A percentile compares a stretch with the other conserved stretches of the same genome.
Conservation (phyloP, 371 early-diverging fungal genomes). For the Phascolomyces articulosus region DNA sequence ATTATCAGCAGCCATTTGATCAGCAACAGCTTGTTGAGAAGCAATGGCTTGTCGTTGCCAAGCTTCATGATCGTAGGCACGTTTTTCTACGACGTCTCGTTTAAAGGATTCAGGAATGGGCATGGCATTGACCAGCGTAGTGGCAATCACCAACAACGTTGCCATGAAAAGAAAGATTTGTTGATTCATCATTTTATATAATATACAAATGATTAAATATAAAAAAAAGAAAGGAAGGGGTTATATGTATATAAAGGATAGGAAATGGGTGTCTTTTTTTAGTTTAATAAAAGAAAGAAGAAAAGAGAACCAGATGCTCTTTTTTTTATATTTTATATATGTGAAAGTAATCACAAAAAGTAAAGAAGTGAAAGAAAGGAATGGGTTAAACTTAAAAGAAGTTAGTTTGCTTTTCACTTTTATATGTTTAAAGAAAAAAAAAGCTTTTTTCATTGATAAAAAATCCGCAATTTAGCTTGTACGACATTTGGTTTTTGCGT, state of each 20-base stretch:
- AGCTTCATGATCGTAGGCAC: conserved; percentile 2
- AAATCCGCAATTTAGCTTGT: conserved; percentile 18
- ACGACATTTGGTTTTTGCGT: conserved; percentile 11
- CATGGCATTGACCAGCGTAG: conserved; percentile 19
- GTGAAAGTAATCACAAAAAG: conserved; percentile 7
- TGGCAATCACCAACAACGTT: conserved; percentile 9
- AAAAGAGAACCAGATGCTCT: conserved; percentile 5
- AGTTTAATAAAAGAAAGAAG: no score
- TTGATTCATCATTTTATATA: conserved; percentile 5
- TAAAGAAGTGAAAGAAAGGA: conserved; percentile 2
- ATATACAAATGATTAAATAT: no score
- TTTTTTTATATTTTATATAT: not conserved
- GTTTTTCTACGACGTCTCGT: conserved; percentile 1
- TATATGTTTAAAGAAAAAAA: no score
- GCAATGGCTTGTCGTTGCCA: not conserved
- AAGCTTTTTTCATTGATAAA: not conserved
- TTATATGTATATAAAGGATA: conserved; percentile 11
- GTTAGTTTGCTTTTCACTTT: no score
- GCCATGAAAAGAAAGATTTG: conserved; percentile 16
- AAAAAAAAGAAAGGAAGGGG: conserved; percentile 16
- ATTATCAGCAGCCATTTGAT: not conserved
- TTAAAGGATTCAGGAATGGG: conserved; percentile 23
- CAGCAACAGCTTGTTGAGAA: conserved; percentile 2
- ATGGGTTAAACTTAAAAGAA: not conserved
- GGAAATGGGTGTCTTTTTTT: conserved; percentile 3